Evolutionary conservation across 1,284 basidiomycete genomes (phyloP).

Genomic region (Xanthoconium separans): DNA sequence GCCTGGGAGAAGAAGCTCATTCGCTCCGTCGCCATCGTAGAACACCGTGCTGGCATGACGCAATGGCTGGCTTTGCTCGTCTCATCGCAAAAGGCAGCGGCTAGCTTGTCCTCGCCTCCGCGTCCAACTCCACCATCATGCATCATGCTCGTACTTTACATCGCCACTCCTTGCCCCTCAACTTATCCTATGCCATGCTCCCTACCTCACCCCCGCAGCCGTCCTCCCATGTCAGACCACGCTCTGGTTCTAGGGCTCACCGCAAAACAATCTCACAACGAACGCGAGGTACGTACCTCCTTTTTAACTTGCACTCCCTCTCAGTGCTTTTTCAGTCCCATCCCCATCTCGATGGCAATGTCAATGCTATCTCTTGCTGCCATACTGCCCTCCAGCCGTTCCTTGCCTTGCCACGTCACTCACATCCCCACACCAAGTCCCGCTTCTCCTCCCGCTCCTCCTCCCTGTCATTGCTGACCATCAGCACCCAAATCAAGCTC

Average conservation of each 20-base stretch:
- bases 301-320: no score
- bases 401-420: constrained; percentile 14
- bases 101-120: constrained; percentile 36
- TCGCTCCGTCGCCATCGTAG: constrained; percentile 46
- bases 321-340: constrained; percentile 15
- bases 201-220: constrained; percentile 30
- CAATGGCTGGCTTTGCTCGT: constrained; percentile 48
- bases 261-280: constrained; percentile 46
- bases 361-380: no score
- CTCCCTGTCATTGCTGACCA: constrained; percentile 33
- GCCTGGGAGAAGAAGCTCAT: constrained; percentile 57
- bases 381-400: constrained; percentile 18
- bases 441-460: constrained; percentile 36
- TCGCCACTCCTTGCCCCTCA: constrained; percentile 24
- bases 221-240: constrained; percentile 38
- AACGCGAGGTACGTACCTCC: no score
- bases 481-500: constrained; percentile 28
- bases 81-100: constrained; percentile 46
- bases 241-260: constrained; percentile 47
- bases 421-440: constrained; percentile 10
- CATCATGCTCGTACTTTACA: constrained; percentile 28
- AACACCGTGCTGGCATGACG: constrained; percentile 49
- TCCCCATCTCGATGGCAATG: constrained; percentile 18
- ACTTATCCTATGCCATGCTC: constrained; percentile 21
- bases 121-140: constrained; percentile 23